Conservation (phyloP, 805 yeast species). For the Candida pseudofarinosa region DNA sequence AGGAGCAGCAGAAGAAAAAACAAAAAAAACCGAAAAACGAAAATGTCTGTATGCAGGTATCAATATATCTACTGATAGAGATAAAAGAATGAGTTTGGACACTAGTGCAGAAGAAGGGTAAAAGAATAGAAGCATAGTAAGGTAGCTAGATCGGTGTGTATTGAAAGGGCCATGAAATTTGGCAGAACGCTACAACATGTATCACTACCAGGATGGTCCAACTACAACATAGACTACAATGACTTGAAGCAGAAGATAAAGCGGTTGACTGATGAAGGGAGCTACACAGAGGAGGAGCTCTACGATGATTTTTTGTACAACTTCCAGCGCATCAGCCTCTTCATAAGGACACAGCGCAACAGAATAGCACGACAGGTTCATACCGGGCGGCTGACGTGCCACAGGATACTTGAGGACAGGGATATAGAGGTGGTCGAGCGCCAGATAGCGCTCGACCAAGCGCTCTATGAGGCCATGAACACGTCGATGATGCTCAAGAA, state of each 20-base stretch:
- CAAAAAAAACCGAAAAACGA: too few species aligned
- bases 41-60: too few species aligned
- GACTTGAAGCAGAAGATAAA: conserved; percentile 66
- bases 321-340: conserved; percentile 57
- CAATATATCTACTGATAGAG: too few species aligned
- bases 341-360: conserved; percentile 55
- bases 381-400: conserved; percentile 1
- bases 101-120: too few species aligned
- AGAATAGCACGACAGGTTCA: neutral
- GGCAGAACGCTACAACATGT: conserved; percentile 70
- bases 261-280: conserved; percentile 40
- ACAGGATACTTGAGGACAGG: conserved; percentile 13
- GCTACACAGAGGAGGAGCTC: conserved; percentile 29
- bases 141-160: too few species aligned
- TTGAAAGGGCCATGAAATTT: conserved; percentile 68
- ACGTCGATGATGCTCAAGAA: conserved; percentile 51
- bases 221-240: conserved; percentile 79
- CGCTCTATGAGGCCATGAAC: conserved; percentile 36
- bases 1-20: too few species aligned
- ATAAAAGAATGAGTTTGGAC: too few species aligned
- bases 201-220: conserved; percentile 86
- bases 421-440: conserved; percentile 4
- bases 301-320: conserved; percentile 46
- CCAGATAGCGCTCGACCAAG: conserved; percentile 20
- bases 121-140: too few species aligned